Percentiles rank a stretch among this genome's conserved stretches.
phyloP scores from a whole-genome alignment of 225 moss, liverwort and hornwort genomes.

The Sphagnum contortum region DNA sequence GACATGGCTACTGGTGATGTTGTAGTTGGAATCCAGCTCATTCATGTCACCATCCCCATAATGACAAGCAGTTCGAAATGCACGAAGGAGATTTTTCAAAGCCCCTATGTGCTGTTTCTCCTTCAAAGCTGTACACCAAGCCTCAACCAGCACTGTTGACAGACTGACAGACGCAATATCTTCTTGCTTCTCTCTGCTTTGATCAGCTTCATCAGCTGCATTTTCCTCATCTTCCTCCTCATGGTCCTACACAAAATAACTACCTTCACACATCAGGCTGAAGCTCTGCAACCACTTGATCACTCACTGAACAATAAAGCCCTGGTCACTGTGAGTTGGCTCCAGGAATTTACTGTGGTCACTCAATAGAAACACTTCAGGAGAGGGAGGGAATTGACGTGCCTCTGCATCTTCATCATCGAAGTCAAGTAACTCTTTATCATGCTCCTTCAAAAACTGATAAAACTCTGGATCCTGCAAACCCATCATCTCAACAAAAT shows the following conservation, averaged over 20 bases:
- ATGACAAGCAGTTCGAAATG: slow-evolving; percentile 90
- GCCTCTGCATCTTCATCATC: slow-evolving; percentile 69
- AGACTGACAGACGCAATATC: slow-evolving; percentile 37
- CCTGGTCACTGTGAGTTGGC: too few species aligned
- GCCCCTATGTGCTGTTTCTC: slow-evolving; percentile 64
- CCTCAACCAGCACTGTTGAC: slow-evolving; percentile 62
- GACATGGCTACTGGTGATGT: slow-evolving; percentile 76
- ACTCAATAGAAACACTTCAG: too few species aligned
- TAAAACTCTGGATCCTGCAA: slow-evolving; percentile 89
- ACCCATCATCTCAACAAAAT: background rate
- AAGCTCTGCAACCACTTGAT: background rate
- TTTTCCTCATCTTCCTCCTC: slow-evolving; percentile 43
- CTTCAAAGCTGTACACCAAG: slow-evolving; percentile 72
- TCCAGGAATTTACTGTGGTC: too few species aligned
- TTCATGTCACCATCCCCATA: slow-evolving; percentile 78
- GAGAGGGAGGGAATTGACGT: background rate
- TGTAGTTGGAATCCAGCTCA: slow-evolving; percentile 57
- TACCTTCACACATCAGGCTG: background rate
- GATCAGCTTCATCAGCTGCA: slow-evolving; percentile 30
- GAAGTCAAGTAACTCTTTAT: slow-evolving; percentile 72
- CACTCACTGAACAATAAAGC: too few species aligned
- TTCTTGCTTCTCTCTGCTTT: slow-evolving; percentile 14
- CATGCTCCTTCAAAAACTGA: slow-evolving; percentile 81
- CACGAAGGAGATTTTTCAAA: slow-evolving; percentile 70
- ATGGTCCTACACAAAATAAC: slow-evolving; percentile 22